A percentile compares a stretch with the other conserved stretches of the same genome.
Evolutionary conservation across 2,329 filamentous ascomycete species (phyloP).

Genomic region (Aspergillus sp.): DNA sequence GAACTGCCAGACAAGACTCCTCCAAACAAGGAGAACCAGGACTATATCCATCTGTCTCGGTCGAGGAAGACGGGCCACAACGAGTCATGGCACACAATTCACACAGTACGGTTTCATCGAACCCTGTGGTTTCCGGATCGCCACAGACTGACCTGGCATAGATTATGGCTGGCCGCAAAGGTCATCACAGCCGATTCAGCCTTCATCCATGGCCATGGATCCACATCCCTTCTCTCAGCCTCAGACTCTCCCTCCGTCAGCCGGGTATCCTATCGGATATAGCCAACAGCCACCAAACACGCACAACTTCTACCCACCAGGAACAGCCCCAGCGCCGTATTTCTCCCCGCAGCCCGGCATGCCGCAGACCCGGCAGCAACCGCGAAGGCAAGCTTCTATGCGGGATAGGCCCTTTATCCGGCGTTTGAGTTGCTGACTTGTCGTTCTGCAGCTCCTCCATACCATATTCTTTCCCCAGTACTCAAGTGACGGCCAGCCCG

Average conservation of each 20-base stretch:
- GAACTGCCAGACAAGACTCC: too few relatives aligned
- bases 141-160: constrained; percentile 18
- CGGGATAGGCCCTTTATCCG: not conserved
- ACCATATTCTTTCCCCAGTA: constrained; percentile 20
- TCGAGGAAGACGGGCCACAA: constrained; percentile 16
- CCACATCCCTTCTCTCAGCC: constrained; percentile 24
- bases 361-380: constrained; percentile 16
- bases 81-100: constrained; percentile 30
- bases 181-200: constrained; percentile 28
- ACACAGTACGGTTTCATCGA: constrained; percentile 22
- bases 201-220: constrained; percentile 26
- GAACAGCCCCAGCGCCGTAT: constrained; percentile 18
- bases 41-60: not conserved
- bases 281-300: constrained; percentile 20
- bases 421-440: constrained; percentile 1
- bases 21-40: too few relatives aligned
- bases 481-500: constrained; percentile 18
- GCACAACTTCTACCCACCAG: constrained; percentile 22
- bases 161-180: constrained; percentile 32
- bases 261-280: constrained; percentile 26
- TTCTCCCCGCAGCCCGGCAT: constrained; percentile 11
- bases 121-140: not conserved
- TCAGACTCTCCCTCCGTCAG: constrained; percentile 23
- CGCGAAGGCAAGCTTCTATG: constrained; percentile 20
- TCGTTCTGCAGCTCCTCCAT: constrained; percentile 16